Evolutionary conservation across 768 basidiomycete species (phyloP), one percentile per base, ranked within the genome.

Genomic region (Pulveroboletus frians): DNA sequence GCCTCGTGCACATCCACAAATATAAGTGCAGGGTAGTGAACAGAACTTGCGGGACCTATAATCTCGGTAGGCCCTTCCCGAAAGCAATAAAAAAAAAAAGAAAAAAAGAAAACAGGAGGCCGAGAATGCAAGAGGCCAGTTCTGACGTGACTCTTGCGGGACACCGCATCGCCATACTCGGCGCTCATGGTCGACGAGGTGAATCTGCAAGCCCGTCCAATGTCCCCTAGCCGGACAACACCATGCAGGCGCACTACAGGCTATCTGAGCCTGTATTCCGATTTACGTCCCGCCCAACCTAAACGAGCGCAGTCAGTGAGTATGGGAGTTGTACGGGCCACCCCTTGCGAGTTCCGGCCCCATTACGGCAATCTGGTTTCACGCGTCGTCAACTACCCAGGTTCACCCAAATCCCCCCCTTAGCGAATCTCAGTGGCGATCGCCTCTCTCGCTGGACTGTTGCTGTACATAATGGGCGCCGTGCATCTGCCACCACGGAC

Each of bases 1-100:
- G 67, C 69, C 69, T 70, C 65, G 61, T 70, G 69, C 2, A 35
- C 7, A n/a, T 8, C 5, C 45, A 47, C 27, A 62, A 55, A 60
- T 56, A 61, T 51, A 55, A 58, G 49, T 39, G 48, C 60, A 69
- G 61, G 65, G 64, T 69, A 49, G 41, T 44, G 46, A 53, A 53
- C 57, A 52, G 43, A 35, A 65, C 32, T 35, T 9, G 3, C 61
- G 65, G 67, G 35, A 47, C 55, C 62, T 62, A 67, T 66, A 55
- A 49, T 47, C 48, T 66, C 62, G 67, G 67, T 63, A 63, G 57
- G 34, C 26, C 48, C 60, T 62, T 52, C 60, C 56, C 54, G 53
- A 50, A 53, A 47, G 53, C 55, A 56, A 60, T 55, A 55, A 57
- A 34, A 46, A 49, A 18, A 42, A 55, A 54, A 46, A 53, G 55